A percentile compares a stretch with the other conserved stretches of the same genome.
These are phyloP conservation scores for Fusarium proliferatum DNA, from an alignment of 2,329 filamentous ascomycete genomes.

Conservation along the genomic window DNA sequence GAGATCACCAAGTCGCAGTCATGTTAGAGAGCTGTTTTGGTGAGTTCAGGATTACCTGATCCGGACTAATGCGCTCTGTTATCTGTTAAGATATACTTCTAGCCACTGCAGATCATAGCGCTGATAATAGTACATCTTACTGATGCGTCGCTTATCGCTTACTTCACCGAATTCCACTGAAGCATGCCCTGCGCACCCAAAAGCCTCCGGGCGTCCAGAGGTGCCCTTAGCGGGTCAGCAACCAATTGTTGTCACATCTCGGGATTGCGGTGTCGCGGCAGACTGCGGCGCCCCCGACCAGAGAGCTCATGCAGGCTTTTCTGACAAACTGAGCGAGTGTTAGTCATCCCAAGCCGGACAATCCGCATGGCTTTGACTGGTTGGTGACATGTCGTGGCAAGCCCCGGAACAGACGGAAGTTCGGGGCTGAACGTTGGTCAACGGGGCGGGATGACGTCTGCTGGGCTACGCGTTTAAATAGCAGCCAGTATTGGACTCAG, in stretches of 20 bases:
- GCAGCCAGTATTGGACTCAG: background rate
- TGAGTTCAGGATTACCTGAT: fast-evolving
- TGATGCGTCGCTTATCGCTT: fast-evolving
- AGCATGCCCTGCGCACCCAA: background rate
- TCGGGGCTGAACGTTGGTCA: background rate
- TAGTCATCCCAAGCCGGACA: constrained; percentile 1
- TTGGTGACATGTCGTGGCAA: constrained; percentile 7
- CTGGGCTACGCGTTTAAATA: constrained; percentile 9
- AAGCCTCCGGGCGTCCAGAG: background rate
- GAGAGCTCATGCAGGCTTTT: background rate
- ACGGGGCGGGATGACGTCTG: constrained; percentile 19
- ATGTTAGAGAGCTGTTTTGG: fast-evolving
- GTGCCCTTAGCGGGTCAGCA: no score
- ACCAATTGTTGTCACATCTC: background rate
- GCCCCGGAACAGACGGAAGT: constrained; percentile 8
- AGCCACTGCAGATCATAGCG: fast-evolving
- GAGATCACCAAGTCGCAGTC: fast-evolving
- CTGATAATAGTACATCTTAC: background rate
- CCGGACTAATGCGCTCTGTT: fast-evolving
- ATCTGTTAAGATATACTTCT: background rate
- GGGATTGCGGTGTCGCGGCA: background rate
- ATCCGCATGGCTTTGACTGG: background rate
- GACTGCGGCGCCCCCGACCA: background rate
- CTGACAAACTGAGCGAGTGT: background rate
- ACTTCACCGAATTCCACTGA: background rate